phyloP scores from a whole-genome alignment of 106 monocot genomes.

The Dendrobium officinale region DNA sequence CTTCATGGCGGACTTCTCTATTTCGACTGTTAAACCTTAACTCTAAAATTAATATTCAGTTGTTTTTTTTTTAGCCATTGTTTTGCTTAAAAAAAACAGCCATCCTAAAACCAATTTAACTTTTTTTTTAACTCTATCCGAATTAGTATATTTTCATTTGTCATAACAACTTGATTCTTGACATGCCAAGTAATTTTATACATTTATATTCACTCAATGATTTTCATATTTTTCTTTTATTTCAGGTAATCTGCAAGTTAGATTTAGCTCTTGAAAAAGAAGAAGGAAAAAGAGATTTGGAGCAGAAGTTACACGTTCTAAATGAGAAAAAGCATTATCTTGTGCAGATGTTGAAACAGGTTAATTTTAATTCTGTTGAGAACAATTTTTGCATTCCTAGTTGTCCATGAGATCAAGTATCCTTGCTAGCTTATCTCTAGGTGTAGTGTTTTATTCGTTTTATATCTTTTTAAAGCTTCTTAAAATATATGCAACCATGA shows the following conservation, averaged over 20 bases:
- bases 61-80: background rate
- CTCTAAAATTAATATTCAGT: background rate
- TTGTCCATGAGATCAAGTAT: background rate
- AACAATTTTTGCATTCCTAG: background rate
- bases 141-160: background rate
- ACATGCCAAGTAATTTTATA: background rate
- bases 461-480: too few relatives aligned
- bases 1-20: too few relatives aligned
- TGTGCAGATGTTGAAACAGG: conserved; percentile 56
- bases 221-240: background rate
- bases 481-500: too few relatives aligned
- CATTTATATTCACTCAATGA: background rate
- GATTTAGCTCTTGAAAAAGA: conserved; percentile 13
- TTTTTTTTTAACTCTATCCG: background rate
- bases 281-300: conserved; percentile 33
- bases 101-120: background rate
- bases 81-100: background rate
- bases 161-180: background rate
- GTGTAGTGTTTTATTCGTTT: background rate
- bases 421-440: background rate
- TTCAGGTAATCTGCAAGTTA: background rate
- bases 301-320: conserved; percentile 30
- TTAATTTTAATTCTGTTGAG: conserved; percentile 7
- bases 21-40: background rate
- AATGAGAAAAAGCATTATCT: conserved; percentile 50